Base-by-base conservation (phyloP, 106 monocot genomes). In the Allium cepa region DNA sequence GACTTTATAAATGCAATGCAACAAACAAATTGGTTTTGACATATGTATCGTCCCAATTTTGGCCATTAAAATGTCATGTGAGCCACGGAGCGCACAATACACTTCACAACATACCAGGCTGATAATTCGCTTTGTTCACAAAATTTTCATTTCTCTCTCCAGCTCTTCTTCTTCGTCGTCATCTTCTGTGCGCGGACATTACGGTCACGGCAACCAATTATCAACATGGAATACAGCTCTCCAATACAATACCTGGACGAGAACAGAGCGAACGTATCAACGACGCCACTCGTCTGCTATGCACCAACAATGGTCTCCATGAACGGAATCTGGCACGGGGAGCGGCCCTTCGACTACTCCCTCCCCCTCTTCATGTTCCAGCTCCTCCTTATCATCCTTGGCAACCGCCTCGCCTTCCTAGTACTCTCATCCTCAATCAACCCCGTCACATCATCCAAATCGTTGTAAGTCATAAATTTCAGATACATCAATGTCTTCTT, bases 301-400 rank as follows among this genome's bases (percentile, higher is more conserved):
- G 63, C 72, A 0, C 46, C 72, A 2, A 72, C 72, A 16, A 64
- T 72, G 72, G 12, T 64, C 51, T 60, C 72, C n/a, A 10, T 45
- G 46, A 64, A 64, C 56, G 72, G 72, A 28, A 56, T 72, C 17
- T 62, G 62, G 18, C 63, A 72, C 53, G n/a, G 55, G 1, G 72
- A 72, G 55, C 62, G 17, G 36, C 36, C 26, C 13, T 22, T 72
- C 0, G 59, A 72, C 63, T 63, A 45, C 63, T 46, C 63, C 63
- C 51, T 72, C 46, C 72, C 72, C n/a, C 53, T 72, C 45, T 72
- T 72, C 63, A 51, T 72, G 53, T 12, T 72, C 55, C 72, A 72
- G 36, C 53, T 72, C 26, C 7, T 72, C 11, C 0, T 72, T 52
- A 50, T 72, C 55, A 53, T 72, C 14, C 17, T 46, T 28, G 5